These are phyloP conservation scores for Dunaliella primolecta DNA, from an alignment of 139 green algal genomes.

Conservation along the genomic window DNA sequence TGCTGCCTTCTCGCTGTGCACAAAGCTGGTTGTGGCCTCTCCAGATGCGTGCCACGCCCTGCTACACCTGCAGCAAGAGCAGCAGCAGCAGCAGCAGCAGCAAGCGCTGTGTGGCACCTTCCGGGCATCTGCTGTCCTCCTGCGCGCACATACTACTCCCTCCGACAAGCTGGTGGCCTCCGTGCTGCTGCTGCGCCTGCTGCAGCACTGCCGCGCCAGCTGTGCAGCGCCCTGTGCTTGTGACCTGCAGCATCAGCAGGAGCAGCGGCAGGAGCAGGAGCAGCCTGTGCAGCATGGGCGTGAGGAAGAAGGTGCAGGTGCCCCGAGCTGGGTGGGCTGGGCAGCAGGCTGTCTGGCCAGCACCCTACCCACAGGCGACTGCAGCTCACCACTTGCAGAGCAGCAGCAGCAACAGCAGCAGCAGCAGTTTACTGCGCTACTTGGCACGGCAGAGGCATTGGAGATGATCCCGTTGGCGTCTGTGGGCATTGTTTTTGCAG, in stretches of 20 bases:
- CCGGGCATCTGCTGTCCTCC: neutral
- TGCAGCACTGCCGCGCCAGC: neutral
- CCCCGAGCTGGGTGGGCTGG: neutral
- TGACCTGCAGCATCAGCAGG: neutral
- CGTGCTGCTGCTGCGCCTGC: neutral
- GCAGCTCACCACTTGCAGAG: neutral
- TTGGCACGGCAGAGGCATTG: neutral
- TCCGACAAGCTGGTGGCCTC: neutral
- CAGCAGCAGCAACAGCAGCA: neutral
- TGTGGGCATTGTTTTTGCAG: neutral
- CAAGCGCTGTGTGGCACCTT: neutral
- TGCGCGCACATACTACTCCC: neutral
- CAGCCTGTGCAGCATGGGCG: neutral
- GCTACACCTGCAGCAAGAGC: neutral
- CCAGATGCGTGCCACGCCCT: neutral
- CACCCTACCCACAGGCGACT: neutral
- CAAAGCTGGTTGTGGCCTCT: neutral
- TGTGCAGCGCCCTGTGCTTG: too few species aligned
- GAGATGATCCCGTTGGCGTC: neutral
- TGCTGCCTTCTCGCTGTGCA: neutral
- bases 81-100: neutral
- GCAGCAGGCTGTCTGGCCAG: neutral
- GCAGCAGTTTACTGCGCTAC: neutral
- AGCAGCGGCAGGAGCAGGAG: neutral
- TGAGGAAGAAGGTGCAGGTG: neutral